Evolutionary conservation across 2,329 filamentous ascomycete species (phyloP), one percentile per base, ranked within the genome.

Genomic region (Fusarium incarnatum): DNA sequence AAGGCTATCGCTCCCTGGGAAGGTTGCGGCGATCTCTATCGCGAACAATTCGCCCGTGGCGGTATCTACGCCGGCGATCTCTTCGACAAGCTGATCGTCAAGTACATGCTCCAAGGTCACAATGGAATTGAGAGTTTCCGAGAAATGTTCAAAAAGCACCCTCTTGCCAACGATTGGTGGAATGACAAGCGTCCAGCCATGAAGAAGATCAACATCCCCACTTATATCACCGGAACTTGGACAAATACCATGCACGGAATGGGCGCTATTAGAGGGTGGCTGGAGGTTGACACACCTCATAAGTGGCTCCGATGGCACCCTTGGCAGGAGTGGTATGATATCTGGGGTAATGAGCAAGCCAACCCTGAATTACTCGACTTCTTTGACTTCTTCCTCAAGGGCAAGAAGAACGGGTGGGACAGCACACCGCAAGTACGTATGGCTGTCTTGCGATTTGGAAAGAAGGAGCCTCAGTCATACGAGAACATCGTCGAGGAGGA

Each of bases 251-350:
- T 64, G 61, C 61, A 64, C 16, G 61, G 61, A 0, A 64, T 64
- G 61, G 61, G 61, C 0, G 50, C 61, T 2, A 64, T 64, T 7
- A 4, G 61, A 16, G 61, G 44, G 0, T 64, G 60, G 60, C 61
- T 64, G 6, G 44, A 64, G 18, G 61, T 64, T 2, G 50, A 64
- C 4, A 58, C 44, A 8, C 59, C 61, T 0, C 30, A 64, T 3
- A 64, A 64, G 22, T 64, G 61, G 61, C 60, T 64, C 0, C 50
- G 61, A n/a, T 64, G 56, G 6, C 61, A 64, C 0, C 61, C 61
- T 13, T 64, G 61, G 61, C 61, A 64, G 16, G 61, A 64, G n/a
- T 64, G 60, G 61, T 64, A 64, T 34, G 61, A 64, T 2, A 49
- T 64, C 1, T 64, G 61, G 61, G 61, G 61, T 0, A 64, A 64